Base-by-base conservation (phyloP, 2,329 filamentous ascomycete genomes). In the Neurospora sp. region DNA sequence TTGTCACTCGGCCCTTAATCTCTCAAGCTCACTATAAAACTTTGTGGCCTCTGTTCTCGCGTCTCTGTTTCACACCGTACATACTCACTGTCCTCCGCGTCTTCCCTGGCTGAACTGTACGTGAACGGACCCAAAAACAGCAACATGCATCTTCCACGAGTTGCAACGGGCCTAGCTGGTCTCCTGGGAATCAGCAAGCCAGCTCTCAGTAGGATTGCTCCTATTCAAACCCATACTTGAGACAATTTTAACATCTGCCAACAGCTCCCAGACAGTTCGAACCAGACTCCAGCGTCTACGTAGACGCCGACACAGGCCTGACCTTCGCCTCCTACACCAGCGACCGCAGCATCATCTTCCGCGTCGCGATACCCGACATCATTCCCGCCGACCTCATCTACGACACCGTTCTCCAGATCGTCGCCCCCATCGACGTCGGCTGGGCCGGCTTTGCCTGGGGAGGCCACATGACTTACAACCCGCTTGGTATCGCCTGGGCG, bases 361-460 rank as follows among this genome's bases (percentile, higher is more conserved):
- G 80, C 70, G 77, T 81, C 43, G 77, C 77, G 33, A 76, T 81
- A n/a, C 79, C 78, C 8, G 76, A 77, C 72, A 75, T 76, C 67
- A 73, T 76, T 38, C 71, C 74, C 1, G 74, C 76, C 2, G 72
- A 76, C 68, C 75, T 73, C 23, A 68, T 72, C 13, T 78, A 76
- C 67, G 75, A 80, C 68, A 75, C 77, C 0, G 77, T 81, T 66
- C 73, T 82, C 3, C 83, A 84, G 73, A 79, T 84, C 66, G 76
- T 80, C 3, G 79, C 82, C 0, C 82, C 83, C 15, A 76, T 76
- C n/a, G 74, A 76, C 2, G 79, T 83, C 66, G 83, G 82, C 69
- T 85, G 83, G 83, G 80, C 81, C 9, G 83, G 82, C 2, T 76
- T 84, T 28, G 80, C 83, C 15, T 85, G 83, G 83, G 83, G 82